Percentiles rank a stretch among this genome's conserved stretches.
Conservation (phyloP, 495 filamentous ascomycete genomes). For the Bryoglossum gracile region DNA sequence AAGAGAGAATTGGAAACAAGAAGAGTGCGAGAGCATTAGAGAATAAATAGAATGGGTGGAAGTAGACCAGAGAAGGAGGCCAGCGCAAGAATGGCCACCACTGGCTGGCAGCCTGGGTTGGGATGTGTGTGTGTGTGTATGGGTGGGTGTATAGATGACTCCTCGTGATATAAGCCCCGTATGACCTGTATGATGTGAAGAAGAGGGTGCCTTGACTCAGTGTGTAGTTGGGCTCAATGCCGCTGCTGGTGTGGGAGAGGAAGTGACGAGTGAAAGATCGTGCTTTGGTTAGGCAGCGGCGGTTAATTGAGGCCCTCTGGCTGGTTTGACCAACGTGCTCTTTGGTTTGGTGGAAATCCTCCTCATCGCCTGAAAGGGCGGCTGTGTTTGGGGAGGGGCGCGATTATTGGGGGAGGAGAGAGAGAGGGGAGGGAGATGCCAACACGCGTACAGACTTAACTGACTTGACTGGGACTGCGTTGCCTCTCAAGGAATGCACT, state of each 20-base stretch:
- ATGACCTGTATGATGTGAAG: conserved; percentile 11
- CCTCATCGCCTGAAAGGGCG: conserved; percentile 12
- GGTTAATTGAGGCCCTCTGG: conserved; percentile 14
- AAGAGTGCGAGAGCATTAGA: conserved; percentile 20
- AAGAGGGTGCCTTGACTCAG: conserved; percentile 13
- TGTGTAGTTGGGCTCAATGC: conserved; percentile 2
- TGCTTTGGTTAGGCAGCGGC: conserved; percentile 22
- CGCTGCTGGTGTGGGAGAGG: background rate
- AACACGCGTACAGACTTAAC: no score
- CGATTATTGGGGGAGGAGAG: conserved; percentile 1
- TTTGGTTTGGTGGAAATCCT: conserved; percentile 11
- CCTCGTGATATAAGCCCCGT: conserved; percentile 25
- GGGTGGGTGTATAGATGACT: conserved; percentile 16
- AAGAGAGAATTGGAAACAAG: conserved; percentile 17
- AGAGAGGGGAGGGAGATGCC: conserved; percentile 7
- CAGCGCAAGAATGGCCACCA: background rate
- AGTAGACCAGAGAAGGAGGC: background rate
- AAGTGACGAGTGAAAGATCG: background rate
- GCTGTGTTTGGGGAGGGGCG: conserved; percentile 16
- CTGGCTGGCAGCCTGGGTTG: background rate
- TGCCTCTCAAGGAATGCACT: no score
- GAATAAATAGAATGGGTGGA: conserved; percentile 12
- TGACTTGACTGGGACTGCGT: no score
- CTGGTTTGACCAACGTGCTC: background rate
- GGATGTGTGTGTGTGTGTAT: background rate